A percentile compares a stretch with the other conserved stretches of the same genome.
These are phyloP conservation scores for Taxillus chinensis DNA, from an alignment of 164 flowering plant genomes.

Conservation along the genomic window DNA sequence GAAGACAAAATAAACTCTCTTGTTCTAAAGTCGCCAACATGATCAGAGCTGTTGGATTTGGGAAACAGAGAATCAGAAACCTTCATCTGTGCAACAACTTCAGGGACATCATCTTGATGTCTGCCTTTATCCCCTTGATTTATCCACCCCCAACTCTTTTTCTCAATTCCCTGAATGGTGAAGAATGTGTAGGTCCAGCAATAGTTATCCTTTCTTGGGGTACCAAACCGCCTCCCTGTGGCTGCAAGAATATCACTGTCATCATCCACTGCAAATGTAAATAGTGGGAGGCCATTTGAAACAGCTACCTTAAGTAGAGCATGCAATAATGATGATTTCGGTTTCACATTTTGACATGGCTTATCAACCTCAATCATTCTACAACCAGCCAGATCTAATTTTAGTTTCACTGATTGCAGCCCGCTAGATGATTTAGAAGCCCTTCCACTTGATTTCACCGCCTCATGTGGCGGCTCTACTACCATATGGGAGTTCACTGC, in stretches of 20 bases:
- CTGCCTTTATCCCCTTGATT: conserved; percentile 25
- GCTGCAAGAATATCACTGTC: conserved; percentile 29
- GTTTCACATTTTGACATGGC: conserved; percentile 7
- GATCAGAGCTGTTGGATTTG: neutral
- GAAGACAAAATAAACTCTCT: conserved; percentile 31
- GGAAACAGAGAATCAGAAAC: conserved; percentile 22
- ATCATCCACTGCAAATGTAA: conserved; percentile 34
- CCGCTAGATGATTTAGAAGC: conserved; percentile 10
- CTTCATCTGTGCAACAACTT: conserved; percentile 38
- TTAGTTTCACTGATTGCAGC: conserved; percentile 16
- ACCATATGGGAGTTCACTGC: conserved; percentile 8
- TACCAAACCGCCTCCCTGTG: conserved; percentile 18
- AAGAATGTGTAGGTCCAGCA: conserved; percentile 30
- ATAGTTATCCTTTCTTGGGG: conserved; percentile 12
- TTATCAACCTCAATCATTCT: conserved; percentile 6
- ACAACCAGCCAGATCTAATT: conserved; percentile 13
- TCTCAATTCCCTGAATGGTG: conserved; percentile 26
- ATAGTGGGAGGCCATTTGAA: conserved; percentile 35
- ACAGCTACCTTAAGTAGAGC: conserved; percentile 29
- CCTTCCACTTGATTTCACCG: conserved; percentile 8
- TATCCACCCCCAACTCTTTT: conserved; percentile 32
- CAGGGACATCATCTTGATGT: conserved; percentile 23
- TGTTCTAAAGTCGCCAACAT: neutral
- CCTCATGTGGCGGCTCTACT: conserved; percentile 11
- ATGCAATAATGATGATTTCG: conserved; percentile 18